phyloP scores from a whole-genome alignment of 768 basidiomycete genomes.

The Mycena pura region DNA sequence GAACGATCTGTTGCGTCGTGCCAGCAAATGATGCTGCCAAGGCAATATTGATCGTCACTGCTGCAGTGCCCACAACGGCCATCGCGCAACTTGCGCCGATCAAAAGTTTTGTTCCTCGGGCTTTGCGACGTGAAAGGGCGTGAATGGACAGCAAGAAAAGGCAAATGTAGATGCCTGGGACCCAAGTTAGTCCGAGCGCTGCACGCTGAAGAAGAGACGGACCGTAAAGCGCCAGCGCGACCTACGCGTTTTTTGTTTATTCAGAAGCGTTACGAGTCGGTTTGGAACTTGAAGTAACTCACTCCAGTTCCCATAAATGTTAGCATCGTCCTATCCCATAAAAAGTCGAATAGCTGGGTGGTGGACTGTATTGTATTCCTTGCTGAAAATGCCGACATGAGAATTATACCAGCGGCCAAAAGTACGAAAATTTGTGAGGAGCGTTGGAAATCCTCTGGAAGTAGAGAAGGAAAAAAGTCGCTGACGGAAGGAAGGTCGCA shows the following conservation, averaged over 20 bases:
- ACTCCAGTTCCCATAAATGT: slow-evolving; percentile 3
- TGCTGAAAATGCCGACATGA: slow-evolving; percentile 7
- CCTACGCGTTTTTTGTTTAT: slow-evolving; percentile 5
- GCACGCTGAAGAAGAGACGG: background rate
- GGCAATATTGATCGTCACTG: slow-evolving; percentile 6
- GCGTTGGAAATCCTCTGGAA: background rate
- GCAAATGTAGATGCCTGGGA: slow-evolving; percentile 3
- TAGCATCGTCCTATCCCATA: slow-evolving; percentile 1
- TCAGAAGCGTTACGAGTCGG: background rate
- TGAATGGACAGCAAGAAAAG: slow-evolving; percentile 7
- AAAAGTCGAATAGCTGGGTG: slow-evolving; percentile 2
- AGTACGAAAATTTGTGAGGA: slow-evolving; percentile 1
- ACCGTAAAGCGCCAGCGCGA: slow-evolving; percentile 6
- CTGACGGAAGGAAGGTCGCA: slow-evolving; percentile 2
- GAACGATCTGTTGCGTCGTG: slow-evolving; percentile 4
- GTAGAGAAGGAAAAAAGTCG: slow-evolving; percentile 2
- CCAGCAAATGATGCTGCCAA: background rate
- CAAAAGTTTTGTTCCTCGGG: slow-evolving; percentile 6
- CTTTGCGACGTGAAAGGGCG: slow-evolving; percentile 6
- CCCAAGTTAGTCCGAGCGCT: slow-evolving; percentile 3
- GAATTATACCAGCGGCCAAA: slow-evolving; percentile 11
- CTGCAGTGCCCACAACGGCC: slow-evolving; percentile 10
- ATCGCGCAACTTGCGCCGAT: slow-evolving; percentile 7
- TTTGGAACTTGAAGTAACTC: slow-evolving; percentile 1
- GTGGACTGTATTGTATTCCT: slow-evolving; percentile 7